Base-by-base conservation (phyloP, 371 early-diverging fungal species). In the Rhizopus sp. region DNA sequence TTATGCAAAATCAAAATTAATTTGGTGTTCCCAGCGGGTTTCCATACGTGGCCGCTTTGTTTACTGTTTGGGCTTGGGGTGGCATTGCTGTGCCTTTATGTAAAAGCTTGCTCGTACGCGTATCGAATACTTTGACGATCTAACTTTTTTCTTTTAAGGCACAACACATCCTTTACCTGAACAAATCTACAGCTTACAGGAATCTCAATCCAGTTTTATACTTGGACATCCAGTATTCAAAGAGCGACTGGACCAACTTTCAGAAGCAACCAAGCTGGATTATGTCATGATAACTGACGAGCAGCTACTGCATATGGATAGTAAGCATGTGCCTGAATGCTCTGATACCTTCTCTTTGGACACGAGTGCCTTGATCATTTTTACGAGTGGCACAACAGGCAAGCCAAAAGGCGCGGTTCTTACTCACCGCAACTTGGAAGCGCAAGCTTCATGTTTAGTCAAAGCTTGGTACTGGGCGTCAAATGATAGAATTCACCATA, bases 381-480 rank as follows among this genome's bases (percentile, higher is more conserved):
- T 89, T 73, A 94, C 93, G 0, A 88, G 88, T 60, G 92, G 89
- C 7, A 90, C 88, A 0, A 88, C 88, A 4, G 89, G 88, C 29
- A 80, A 80, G 49, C 93, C 93, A 29, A 93, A 93, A 69, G 94
- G 93, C 7, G 93, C 90, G 0, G 85, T 93, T 0, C 72, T 82
- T 31, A 90, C 93, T 0, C 88, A 87, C 50, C 66, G 59, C 3
- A 83, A 74, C 31, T 72, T 93, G n/a, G 72, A 78, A 7, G 85
- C 88, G 0, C 92, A 92, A 60, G 75, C 85, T 23, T 56, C 72
- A 30, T 78, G 82, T 0, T 73, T 95, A 12, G 70, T 84, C 3
- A 61, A 73, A n/a, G 90, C 91, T 3, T 95, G 95, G 95, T 59
- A 76, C 31, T 89, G 87, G 87, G 72, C 80, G 0, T 3, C 60